Base-by-base conservation (phyloP, 78 protist species). In the Dictyostelium intermedium region DNA sequence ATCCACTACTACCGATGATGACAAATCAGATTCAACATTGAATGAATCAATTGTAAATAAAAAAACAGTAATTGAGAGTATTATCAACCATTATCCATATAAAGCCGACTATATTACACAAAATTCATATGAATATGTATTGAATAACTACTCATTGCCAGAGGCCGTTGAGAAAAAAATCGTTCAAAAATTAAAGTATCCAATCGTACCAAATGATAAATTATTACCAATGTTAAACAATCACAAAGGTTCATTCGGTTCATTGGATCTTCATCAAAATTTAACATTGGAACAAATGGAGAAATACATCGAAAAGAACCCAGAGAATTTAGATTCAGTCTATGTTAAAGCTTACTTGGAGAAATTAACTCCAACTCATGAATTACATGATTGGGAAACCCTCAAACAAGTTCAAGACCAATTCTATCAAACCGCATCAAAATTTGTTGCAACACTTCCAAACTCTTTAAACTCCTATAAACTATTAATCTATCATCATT, bases 231-330 rank as follows among this genome's bases (percentile, higher is more conserved):
- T 43, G 20, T 20, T 80, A 37, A 32, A 16, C n/a, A 74, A 63
- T 63, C 39, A 60, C 13, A 30, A 53, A 37, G 18, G 80, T 0
- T 37, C 32, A 34, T 63, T 80, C 30, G 53, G 77, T 47, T 35
- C 50, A 20, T 70, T 37, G 6, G 3, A 25, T 14, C 3, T 89
- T 0, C 74, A 50, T 11, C 18, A 32, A 43, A 89, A 80, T 23
- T 70, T 89, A 41, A 78, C 94, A 66, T 27, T 89, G n/a, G 82
- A 53, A 30, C 94, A 89, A 47, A 60, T 89, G 82, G 87, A 89
- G 16, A 63, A 80, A 56, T 3, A 30, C 23, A 56, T 74, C 20
- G 30, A 35, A 7, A 25, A 18, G 32, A 34, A 69, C 53, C 87
- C 94, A 32, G 50, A 41, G 4, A 4, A 39, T 30, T 45, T 80